These are phyloP conservation scores for Aureobasidium sp. DNA, from an alignment of 2,329 filamentous ascomycete species.

Conservation along the genomic window DNA sequence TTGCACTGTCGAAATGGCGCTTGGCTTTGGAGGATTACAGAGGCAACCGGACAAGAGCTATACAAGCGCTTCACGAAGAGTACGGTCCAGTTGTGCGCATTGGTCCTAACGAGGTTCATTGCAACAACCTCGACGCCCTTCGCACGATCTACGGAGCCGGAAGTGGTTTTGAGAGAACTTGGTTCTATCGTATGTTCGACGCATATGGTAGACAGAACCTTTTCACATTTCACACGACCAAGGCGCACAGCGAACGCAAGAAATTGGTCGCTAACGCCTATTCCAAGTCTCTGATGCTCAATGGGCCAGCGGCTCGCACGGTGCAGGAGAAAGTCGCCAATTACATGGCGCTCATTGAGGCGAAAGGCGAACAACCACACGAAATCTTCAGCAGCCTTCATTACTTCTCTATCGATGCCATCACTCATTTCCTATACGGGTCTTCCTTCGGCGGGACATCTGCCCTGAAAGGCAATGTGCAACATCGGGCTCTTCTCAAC, in stretches of 20 bases:
- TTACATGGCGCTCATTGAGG: constrained; percentile 36
- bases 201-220: constrained; percentile 45
- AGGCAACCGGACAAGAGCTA: constrained; percentile 35
- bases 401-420: constrained; percentile 46
- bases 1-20: constrained; percentile 38
- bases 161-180: constrained; percentile 41
- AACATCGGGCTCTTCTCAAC: constrained; percentile 35
- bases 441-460: constrained; percentile 35
- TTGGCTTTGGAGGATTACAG: constrained; percentile 39
- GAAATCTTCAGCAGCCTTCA: constrained; percentile 45
- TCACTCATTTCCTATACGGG: constrained; percentile 46
- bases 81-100: constrained; percentile 44
- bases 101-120: constrained; percentile 40
- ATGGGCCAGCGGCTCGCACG: constrained; percentile 24
- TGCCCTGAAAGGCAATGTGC: constrained; percentile 32
- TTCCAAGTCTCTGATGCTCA: constrained; percentile 41
- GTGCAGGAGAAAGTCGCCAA: constrained; percentile 34
- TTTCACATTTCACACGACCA: constrained; percentile 41
- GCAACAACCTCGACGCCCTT: constrained; percentile 38
- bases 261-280: constrained; percentile 47
- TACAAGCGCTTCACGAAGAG: constrained; percentile 36
- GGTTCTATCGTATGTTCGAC: constrained; percentile 50
- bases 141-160: constrained; percentile 49
- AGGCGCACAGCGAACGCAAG: constrained; percentile 43
- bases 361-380: constrained; percentile 26